Evolutionary conservation across 345 rosid genomes (phyloP).

Genomic region (Corchorus capsularis): DNA sequence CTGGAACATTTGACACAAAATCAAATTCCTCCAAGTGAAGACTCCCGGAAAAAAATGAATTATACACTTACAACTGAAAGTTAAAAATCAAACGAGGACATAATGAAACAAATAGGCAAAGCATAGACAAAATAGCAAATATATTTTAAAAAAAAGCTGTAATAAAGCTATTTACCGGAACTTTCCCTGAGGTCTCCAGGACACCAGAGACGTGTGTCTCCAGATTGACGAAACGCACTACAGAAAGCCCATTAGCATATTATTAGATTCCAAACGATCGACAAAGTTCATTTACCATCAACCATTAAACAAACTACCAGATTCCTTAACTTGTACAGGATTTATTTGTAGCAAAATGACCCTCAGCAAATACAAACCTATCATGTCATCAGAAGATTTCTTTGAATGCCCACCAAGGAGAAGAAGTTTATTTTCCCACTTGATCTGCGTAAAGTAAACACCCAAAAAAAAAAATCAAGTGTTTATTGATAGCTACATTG

Average conservation of each 20-base stretch:
- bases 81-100: neutral
- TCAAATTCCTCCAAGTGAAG: conserved; percentile 12
- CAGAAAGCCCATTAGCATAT: conserved; percentile 28
- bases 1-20: conserved; percentile 46
- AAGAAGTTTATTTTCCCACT: conserved; percentile 83
- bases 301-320: conserved; percentile 18
- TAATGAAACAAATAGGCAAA: conserved; percentile 5
- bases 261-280: conserved; percentile 25
- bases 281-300: conserved; percentile 3
- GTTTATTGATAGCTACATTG: conserved; percentile 6
- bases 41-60: neutral
- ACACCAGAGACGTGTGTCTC: conserved; percentile 62
- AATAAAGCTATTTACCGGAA: conserved; percentile 58
- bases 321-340: conserved; percentile 10
- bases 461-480: neutral
- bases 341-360: neutral
- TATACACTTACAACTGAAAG: neutral
- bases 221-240: conserved; percentile 77
- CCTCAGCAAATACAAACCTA: conserved; percentile 49
- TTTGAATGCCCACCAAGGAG: conserved; percentile 83
- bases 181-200: conserved; percentile 66
- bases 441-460: conserved; percentile 49
- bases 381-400: conserved; percentile 54
- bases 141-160: neutral
- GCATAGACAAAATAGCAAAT: neutral